Evolutionary conservation across 1,284 basidiomycete genomes (phyloP).

Genomic region (Sporisorium iseilematis-ciliati): DNA sequence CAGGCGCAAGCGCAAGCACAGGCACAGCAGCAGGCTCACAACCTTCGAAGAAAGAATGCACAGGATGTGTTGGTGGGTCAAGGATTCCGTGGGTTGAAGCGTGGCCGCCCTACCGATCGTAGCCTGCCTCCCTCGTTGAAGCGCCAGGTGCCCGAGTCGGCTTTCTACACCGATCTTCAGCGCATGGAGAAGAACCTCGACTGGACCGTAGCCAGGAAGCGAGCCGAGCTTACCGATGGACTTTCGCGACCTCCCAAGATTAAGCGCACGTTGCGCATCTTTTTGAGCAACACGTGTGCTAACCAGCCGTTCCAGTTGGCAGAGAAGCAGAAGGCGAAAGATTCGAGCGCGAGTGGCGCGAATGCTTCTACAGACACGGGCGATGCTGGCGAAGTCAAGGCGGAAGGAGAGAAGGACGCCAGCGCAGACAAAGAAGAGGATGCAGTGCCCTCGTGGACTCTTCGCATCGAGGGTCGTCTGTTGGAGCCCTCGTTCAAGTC

Average conservation of each 20-base stretch:
- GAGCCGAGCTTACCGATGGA: slow-evolving; percentile 76
- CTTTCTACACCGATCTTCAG: slow-evolving; percentile 86
- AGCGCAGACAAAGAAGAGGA: slow-evolving; percentile 73
- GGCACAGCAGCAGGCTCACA: slow-evolving; percentile 53
- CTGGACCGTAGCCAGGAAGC: slow-evolving; percentile 93
- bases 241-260: slow-evolving; percentile 72
- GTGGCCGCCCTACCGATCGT: slow-evolving; percentile 83
- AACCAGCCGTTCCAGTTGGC: slow-evolving; percentile 75
- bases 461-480: slow-evolving; percentile 88
- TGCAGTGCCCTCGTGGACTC: slow-evolving; percentile 88
- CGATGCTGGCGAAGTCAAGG: slow-evolving; percentile 31
- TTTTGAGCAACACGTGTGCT: slow-evolving; percentile 87
- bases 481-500: slow-evolving; percentile 72
- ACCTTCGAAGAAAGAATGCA: slow-evolving; percentile 50
- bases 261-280: slow-evolving; percentile 86
- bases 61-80: slow-evolving; percentile 60
- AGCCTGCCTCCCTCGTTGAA: slow-evolving; percentile 81
- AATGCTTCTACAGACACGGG: slow-evolving; percentile 20
- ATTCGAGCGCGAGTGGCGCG: slow-evolving; percentile 11
- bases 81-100: slow-evolving; percentile 73
- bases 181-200: slow-evolving; percentile 91
- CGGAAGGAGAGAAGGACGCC: slow-evolving; percentile 27
- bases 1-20: slow-evolving; percentile 57
- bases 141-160: slow-evolving; percentile 71
- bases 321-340: slow-evolving; percentile 56